Evolutionary conservation across 768 basidiomycete genomes (phyloP).

Genomic region (Mycena filopes): DNA sequence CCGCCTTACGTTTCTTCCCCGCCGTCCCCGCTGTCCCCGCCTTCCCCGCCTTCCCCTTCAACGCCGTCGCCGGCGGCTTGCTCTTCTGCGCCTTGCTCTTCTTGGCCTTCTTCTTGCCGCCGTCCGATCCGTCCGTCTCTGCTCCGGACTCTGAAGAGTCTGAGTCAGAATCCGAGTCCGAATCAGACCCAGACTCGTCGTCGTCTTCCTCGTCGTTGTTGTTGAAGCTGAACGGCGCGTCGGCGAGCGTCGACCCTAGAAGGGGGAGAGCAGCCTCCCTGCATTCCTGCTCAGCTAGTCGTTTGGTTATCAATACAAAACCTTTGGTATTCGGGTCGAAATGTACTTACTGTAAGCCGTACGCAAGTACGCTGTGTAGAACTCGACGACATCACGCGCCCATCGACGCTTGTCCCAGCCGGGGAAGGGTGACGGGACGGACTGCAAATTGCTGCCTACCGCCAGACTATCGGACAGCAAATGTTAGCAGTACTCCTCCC

Average conservation of each 20-base stretch:
- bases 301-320: not conserved
- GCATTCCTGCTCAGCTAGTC: not conserved
- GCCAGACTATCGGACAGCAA: not conserved
- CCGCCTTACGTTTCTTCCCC: not conserved
- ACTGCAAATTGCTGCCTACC: not conserved
- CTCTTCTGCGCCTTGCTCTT: not conserved
- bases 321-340: not conserved
- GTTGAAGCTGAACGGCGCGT: not conserved
- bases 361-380: conserved; percentile 9
- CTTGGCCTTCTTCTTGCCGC: not conserved
- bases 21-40: not conserved
- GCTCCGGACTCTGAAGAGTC: not conserved
- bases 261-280: not conserved
- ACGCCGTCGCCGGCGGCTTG: no score
- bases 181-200: not conserved
- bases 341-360: conserved; percentile 24
- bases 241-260: not conserved
- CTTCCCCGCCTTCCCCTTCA: not conserved
- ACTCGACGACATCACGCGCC: not conserved
- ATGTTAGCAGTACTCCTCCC: not conserved
- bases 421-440: not conserved
- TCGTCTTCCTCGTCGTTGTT: not conserved
- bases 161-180: not conserved
- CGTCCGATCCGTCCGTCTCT: not conserved
- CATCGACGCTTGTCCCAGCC: not conserved